Conservation (phyloP, 352 stramenopile genomes). For the Phytophthora capsici region DNA sequence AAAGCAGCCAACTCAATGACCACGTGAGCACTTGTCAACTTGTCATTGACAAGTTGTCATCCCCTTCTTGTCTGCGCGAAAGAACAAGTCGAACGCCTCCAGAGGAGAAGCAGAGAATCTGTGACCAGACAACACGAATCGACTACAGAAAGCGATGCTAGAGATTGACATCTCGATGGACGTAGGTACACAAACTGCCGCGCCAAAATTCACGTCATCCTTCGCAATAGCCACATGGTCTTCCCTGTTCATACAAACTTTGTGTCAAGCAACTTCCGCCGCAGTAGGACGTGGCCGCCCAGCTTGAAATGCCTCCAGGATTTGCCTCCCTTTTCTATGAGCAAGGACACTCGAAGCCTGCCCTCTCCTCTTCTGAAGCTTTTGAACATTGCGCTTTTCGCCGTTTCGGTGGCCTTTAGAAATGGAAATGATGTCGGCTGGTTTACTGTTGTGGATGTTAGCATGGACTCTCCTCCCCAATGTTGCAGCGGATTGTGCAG, state of each 20-base stretch:
- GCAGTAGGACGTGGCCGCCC: background rate
- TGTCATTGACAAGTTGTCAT: too few relatives aligned
- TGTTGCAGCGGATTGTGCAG: constrained; percentile 22
- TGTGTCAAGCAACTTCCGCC: background rate
- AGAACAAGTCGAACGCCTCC: background rate
- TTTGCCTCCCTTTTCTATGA: constrained; percentile 29
- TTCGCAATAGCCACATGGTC: constrained; percentile 15
- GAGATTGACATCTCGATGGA: constrained; percentile 2
- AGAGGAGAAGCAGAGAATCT: background rate
- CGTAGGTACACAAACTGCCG: constrained; percentile 18
- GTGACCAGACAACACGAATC: background rate
- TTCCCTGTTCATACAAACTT: background rate
- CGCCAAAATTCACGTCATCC: constrained; percentile 25
- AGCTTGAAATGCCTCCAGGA: constrained; percentile 25
- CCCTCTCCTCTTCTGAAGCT: constrained; percentile 20
- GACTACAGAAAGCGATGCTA: too few relatives aligned
- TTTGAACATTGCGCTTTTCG: constrained; percentile 6
- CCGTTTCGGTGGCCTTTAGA: constrained; percentile 17
- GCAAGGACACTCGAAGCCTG: background rate
- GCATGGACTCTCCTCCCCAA: constrained; percentile 5
- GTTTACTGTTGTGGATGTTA: background rate
- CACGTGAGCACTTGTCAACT: background rate
- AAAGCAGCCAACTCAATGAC: background rate
- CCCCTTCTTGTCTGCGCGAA: background rate
- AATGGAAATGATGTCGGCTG: constrained; percentile 20